Percentiles rank a stretch among this genome's conserved stretches.
These are phyloP conservation scores for Phialocephala sp. DNA, from an alignment of 2,329 filamentous ascomycete genomes.

Conservation along the genomic window DNA sequence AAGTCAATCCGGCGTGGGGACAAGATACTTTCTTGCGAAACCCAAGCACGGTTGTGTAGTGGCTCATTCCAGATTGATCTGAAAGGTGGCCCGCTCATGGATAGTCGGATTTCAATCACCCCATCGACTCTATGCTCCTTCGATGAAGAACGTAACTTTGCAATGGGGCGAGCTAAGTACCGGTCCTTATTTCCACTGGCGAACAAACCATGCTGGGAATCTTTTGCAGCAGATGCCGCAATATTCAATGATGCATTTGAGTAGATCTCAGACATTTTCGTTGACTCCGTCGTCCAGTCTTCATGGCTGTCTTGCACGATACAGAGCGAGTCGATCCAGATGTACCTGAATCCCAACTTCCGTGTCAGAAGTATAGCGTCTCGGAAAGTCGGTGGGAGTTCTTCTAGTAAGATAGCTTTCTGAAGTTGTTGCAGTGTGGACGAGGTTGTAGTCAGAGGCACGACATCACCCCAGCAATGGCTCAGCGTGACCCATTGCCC, in stretches of 20 bases:
- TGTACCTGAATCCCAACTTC: conserved; percentile 16
- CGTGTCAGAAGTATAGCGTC: conserved; percentile 24
- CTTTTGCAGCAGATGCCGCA: background rate
- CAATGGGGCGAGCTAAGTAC: background rate
- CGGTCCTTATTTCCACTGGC: background rate
- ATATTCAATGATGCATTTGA: conserved; percentile 7
- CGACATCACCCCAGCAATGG: conserved; percentile 27
- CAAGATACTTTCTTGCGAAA: conserved; percentile 15
- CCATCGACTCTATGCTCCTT: background rate
- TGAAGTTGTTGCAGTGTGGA: background rate
- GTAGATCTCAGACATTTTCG: conserved; percentile 19
- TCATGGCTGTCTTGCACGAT: conserved; percentile 28
- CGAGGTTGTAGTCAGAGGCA: conserved; percentile 9
- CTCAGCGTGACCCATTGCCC: conserved; percentile 25
- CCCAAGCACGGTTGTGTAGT: conserved; percentile 17
- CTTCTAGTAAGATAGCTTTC: conserved; percentile 7
- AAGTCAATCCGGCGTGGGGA: conserved; percentile 17
- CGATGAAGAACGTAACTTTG: background rate
- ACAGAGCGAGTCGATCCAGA: conserved; percentile 32
- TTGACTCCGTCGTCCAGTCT: conserved; percentile 21
- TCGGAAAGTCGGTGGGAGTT: conserved; percentile 22
- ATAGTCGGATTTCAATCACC: background rate
- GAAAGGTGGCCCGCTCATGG: background rate
- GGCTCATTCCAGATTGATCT: background rate
- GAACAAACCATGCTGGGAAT: conserved; percentile 3